Percentiles rank a stretch among this genome's conserved stretches.
Evolutionary conservation across 345 rosid genomes (phyloP).

Genomic region (Angophora floribunda): DNA sequence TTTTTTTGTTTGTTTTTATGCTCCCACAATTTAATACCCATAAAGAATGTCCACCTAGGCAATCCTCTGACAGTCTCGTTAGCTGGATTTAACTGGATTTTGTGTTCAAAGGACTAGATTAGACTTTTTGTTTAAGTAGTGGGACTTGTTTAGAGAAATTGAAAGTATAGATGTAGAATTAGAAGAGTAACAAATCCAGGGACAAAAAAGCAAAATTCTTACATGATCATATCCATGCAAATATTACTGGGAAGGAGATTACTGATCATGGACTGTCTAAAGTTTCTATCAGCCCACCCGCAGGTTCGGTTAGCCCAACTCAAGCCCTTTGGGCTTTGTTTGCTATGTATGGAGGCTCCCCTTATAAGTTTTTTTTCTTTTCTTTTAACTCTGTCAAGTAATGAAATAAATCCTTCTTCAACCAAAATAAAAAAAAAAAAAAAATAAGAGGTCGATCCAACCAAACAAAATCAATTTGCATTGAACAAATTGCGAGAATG

Average conservation of each 20-base stretch:
- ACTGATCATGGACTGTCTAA: neutral
- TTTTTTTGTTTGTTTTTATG: neutral
- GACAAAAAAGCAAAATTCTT: neutral
- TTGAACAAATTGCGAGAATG: neutral
- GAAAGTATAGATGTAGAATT: neutral
- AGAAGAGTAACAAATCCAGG: neutral
- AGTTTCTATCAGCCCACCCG: neutral
- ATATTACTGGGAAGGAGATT: neutral
- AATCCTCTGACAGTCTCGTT: neutral
- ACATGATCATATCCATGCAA: neutral
- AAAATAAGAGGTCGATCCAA: rapidly evolving
- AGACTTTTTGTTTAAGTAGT: neutral
- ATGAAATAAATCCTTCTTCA: neutral
- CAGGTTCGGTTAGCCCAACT: neutral
- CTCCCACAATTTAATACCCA: neutral
- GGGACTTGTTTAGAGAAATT: neutral
- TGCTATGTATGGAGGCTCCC: neutral
- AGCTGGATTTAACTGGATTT: too few relatives aligned
- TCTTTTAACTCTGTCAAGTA: neutral
- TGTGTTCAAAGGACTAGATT: neutral
- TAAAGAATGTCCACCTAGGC: rapidly evolving
- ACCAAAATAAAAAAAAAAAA: too few relatives aligned
- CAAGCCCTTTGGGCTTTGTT: neutral
- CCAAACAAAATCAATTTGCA: neutral
- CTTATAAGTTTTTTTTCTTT: too few relatives aligned